A percentile compares a stretch with the other conserved stretches of the same genome.
Conservation (phyloP, 257 asterid genomes). For the Solanum bukasovii region DNA sequence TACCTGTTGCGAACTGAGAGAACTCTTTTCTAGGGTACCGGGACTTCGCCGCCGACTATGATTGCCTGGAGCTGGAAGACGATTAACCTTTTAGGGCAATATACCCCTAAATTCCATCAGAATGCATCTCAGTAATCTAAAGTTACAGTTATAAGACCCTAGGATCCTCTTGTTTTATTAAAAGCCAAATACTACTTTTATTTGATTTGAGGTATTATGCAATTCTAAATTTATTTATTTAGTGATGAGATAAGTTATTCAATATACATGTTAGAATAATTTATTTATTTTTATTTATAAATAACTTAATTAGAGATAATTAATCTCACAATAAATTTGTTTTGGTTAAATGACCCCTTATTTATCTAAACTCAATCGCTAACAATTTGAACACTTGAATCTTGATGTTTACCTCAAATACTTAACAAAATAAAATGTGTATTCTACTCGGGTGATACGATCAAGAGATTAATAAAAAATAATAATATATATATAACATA, state of each 20-base stretch:
- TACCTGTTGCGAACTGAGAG: background rate
- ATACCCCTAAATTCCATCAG: background rate
- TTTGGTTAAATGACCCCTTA: too few species aligned
- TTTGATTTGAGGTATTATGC: too few species aligned
- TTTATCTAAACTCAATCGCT: background rate
- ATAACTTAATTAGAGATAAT: too few species aligned
- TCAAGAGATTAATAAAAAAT: too few species aligned
- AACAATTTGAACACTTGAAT: background rate
- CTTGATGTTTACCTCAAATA: background rate
- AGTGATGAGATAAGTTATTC: too few species aligned
- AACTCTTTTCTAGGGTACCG: background rate
- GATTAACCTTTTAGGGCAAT: background rate
- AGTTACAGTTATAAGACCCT: background rate
- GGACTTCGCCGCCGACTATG: background rate
- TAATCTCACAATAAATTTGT: too few species aligned
- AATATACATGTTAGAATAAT: too few species aligned
- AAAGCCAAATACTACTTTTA: background rate
- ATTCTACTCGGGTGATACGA: background rate
- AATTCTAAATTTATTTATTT: too few species aligned
- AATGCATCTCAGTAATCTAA: background rate
- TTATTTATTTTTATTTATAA: too few species aligned
- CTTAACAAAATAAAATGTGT: too few species aligned
- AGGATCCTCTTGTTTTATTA: background rate
- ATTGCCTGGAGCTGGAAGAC: background rate
- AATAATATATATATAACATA: too few species aligned